Evolutionary conservation across 202 grass and related monocot species (phyloP).

Genomic region (Alloteropsis angusta): DNA sequence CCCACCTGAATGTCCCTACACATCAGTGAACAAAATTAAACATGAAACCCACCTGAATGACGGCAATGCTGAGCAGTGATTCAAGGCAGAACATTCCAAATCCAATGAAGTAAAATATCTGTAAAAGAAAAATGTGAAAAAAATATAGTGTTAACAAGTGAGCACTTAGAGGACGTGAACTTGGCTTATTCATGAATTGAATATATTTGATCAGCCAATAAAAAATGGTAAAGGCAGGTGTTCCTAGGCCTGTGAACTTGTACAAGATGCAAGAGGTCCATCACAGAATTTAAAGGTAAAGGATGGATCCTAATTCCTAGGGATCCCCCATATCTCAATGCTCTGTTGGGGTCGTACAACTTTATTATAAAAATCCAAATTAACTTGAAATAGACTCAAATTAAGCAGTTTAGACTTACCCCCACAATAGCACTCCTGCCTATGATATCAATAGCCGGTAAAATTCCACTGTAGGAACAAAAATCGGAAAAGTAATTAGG

Average conservation of each 20-base stretch:
- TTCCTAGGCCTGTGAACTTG: neutral
- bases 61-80: conserved; percentile 59
- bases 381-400: neutral
- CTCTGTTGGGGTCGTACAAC: neutral
- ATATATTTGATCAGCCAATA: neutral
- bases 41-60: conserved; percentile 60
- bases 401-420: conserved; percentile 35
- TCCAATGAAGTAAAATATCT: conserved; percentile 91
- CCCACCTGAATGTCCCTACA: neutral
- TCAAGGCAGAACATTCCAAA: conserved; percentile 80
- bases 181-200: neutral
- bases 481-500: neutral
- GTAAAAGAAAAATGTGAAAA: neutral
- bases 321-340: neutral
- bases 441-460: conserved; percentile 69
- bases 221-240: neutral
- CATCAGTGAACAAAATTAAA: neutral
- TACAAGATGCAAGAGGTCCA: neutral
- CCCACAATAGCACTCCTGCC: conserved; percentile 53
- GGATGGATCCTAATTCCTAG: neutral
- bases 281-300: conserved; percentile 7
- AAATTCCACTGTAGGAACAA: conserved; percentile 60
- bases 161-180: neutral
- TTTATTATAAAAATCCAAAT: neutral
- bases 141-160: neutral